Base-by-base conservation (phyloP, 140 eudicot genomes). In the Ambrosia hybrid region DNA sequence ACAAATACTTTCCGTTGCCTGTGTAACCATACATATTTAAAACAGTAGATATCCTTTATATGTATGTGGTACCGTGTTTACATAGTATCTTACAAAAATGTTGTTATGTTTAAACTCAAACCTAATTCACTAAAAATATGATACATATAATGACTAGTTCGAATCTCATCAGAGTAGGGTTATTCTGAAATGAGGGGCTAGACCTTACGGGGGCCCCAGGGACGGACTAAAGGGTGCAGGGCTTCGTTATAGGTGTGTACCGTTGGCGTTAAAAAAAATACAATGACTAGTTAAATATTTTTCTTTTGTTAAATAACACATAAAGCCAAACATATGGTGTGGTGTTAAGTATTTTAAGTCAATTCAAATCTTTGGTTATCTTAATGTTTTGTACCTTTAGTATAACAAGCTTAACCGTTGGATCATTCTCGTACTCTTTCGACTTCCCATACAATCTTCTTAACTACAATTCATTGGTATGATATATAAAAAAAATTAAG, bases 1-100 rank as follows among this genome's bases (percentile, higher is more conserved):
- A 73, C 90, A 82, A 85, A 82, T 59, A 76, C 86, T 49, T 78
- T 85, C 2, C 86, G 71, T 75, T 30, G 80, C 86, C 86, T 85
- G 78, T 39, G 8, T 4, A 56, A 3, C 41, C 3, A 37, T 37
- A 37, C 41, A 37, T 37, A 37, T 37, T 37, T 37, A 21, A 21
- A 21, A n/a, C 1, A 21, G 30, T 21, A 21, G 30, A 21, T 21
- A 21, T 21, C 30, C 30, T 21, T 21, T 21, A 21, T 21, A 21
- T 21, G 30, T 21, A 21, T 21, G 30, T 21, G 1, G 30, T 21
- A 21, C 30, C 30, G 30, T 21, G 30, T 21, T 21, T 21, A 21
- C 30, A 21, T 21, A 21, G 30, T 21, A 21, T 0, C 30, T 21
- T 21, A 21, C 30, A 21, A 21, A 21, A 21, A 21, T 21, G 30